Percentiles rank a stretch among this genome's conserved stretches.
Evolutionary conservation across 768 basidiomycete species (phyloP).

Genomic region (Tricholoma hemisulphureum): DNA sequence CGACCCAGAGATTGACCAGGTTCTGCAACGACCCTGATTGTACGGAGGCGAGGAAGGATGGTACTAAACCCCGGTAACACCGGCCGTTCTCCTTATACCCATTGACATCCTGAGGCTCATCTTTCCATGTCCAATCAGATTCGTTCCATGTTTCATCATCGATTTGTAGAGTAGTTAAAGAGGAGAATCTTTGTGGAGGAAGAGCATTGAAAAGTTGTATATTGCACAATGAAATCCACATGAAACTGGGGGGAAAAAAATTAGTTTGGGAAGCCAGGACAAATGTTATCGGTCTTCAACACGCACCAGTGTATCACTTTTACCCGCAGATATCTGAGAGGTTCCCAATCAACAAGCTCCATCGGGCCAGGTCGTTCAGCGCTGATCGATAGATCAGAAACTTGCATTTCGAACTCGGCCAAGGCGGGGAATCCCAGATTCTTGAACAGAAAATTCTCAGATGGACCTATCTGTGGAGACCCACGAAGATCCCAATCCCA

Average conservation of each 20-base stretch:
- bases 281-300: background rate
- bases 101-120: background rate
- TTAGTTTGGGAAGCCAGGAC: background rate
- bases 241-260: conserved; percentile 3
- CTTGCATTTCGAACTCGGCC: conserved; percentile 15
- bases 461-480: conserved; percentile 15
- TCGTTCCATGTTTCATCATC: conserved; percentile 9
- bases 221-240: background rate
- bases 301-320: conserved; percentile 16
- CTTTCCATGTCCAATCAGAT: conserved; percentile 9
- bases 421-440: conserved; percentile 18
- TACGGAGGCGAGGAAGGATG: conserved; percentile 11
- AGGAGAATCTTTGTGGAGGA: conserved; percentile 4
- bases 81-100: conserved; percentile 7
- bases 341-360: conserved; percentile 14
- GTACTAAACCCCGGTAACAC: conserved; percentile 17
- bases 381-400: conserved; percentile 15
- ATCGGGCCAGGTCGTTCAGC: conserved; percentile 9
- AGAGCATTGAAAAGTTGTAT: conserved; percentile 12
- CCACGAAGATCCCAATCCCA: conserved; percentile 20
- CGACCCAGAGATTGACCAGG: conserved; percentile 20
- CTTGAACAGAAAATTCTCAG: conserved; percentile 7
- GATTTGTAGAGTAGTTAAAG: conserved; percentile 16
- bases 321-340: conserved; percentile 12
- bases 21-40: conserved; percentile 6